phyloP scores from a whole-genome alignment of 345 rosid genomes.

The Gossypium stocksii region DNA sequence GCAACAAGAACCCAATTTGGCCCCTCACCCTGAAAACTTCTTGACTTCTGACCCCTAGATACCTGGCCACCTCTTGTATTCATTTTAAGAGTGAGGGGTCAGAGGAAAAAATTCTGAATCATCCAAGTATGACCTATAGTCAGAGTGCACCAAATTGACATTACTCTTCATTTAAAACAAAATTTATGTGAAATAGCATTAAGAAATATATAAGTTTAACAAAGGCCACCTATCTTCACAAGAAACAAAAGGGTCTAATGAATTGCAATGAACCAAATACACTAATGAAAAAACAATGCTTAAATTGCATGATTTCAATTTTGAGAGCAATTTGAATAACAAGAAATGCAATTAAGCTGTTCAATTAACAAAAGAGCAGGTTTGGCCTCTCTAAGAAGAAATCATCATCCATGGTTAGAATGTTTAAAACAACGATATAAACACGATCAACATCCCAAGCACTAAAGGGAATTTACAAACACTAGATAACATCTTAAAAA shows the following conservation, averaged over 20 bases:
- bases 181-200: constrained; percentile 6
- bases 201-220: background rate
- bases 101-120: constrained; percentile 25
- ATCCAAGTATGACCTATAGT: constrained; percentile 55
- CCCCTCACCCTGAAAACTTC: constrained; percentile 48
- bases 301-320: background rate
- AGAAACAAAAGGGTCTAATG: background rate
- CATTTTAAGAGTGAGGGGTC: constrained; percentile 45
- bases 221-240: background rate
- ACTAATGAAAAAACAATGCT: background rate
- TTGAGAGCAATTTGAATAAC: background rate
- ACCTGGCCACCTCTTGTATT: constrained; percentile 43
- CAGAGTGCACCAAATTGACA: constrained; percentile 20
- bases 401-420: background rate
- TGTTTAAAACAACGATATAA: background rate
- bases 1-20: constrained; percentile 88
- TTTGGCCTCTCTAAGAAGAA: too few species aligned
- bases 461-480: too few species aligned
- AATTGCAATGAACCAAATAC: background rate
- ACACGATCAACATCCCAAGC: background rate
- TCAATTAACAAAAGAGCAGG: background rate
- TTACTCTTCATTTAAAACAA: constrained; percentile 15
- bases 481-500: too few species aligned
- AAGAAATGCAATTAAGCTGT: background rate
- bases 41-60: constrained; percentile 51